Evolutionary conservation across 2,329 filamentous ascomycete species (phyloP).

Genomic region (Zymoseptoria passerinii): DNA sequence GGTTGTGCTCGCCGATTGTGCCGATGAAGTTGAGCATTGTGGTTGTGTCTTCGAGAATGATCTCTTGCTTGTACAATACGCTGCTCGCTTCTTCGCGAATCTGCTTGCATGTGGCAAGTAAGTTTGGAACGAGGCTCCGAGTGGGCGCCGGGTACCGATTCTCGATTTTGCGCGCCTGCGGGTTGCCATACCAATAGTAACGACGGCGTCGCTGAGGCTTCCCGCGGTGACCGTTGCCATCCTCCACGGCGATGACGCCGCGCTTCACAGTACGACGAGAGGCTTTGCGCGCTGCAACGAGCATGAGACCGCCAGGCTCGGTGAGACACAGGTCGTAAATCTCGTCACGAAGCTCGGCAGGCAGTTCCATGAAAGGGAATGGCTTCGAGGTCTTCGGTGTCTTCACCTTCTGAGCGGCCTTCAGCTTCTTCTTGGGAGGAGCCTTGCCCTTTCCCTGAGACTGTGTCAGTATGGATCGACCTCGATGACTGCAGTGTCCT

Average conservation of each 20-base stretch:
- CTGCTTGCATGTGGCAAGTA: slow-evolving; percentile 24
- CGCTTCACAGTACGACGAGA: slow-evolving; percentile 18
- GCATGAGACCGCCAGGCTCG: slow-evolving; percentile 14
- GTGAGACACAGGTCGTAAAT: slow-evolving; percentile 25
- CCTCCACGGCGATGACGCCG: slow-evolving; percentile 4
- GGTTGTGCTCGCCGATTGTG: slow-evolving; percentile 20
- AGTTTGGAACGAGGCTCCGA: slow-evolving; percentile 14
- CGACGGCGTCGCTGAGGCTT: no score
- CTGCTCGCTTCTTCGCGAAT: slow-evolving; percentile 22
- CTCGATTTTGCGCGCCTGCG: no score
- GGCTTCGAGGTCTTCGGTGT: slow-evolving; percentile 10
- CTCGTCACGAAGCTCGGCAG: slow-evolving; percentile 22
- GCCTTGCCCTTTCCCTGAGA: not conserved
- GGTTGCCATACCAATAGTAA: no score
- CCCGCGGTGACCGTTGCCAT: no score
- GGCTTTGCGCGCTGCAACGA: slow-evolving; percentile 15
- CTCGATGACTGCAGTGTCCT: not conserved
- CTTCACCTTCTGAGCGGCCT: not conserved
- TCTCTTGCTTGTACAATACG: slow-evolving; percentile 23
- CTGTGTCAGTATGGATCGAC: not conserved
- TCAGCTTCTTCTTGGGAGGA: not conserved
- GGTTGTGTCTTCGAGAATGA: slow-evolving; percentile 19
- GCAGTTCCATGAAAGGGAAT: slow-evolving; percentile 21
- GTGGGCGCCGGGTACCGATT: no score
- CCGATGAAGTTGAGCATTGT: slow-evolving; percentile 22